A percentile compares a stretch with the other conserved stretches of the same genome.
Evolutionary conservation across 495 filamentous ascomycete genomes (phyloP).

Genomic region (Rhizodiscina lignyota): DNA sequence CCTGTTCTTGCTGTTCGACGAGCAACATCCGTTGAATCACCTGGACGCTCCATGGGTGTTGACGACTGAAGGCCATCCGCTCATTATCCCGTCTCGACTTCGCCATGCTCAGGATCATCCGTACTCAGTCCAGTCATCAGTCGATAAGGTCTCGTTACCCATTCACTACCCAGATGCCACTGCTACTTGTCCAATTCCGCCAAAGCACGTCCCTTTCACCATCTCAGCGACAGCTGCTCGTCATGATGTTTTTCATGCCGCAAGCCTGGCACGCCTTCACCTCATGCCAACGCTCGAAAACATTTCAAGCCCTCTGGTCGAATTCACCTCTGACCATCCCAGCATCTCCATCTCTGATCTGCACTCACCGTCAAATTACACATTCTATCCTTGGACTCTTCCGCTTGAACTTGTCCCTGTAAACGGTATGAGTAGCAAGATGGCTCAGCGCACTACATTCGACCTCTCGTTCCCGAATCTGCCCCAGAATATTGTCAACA

Average conservation of each 20-base stretch:
- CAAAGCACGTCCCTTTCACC: conserved; percentile 39
- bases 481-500: conserved; percentile 36
- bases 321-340: conserved; percentile 32
- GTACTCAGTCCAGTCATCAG: background rate
- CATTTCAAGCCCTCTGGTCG: conserved; percentile 35
- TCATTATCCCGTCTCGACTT: conserved; percentile 51
- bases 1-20: conserved; percentile 75
- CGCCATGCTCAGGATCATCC: background rate
- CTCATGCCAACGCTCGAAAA: conserved; percentile 42
- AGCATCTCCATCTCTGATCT: conserved; percentile 39
- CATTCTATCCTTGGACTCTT: conserved; percentile 85
- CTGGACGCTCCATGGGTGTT: conserved; percentile 83
- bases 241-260: conserved; percentile 80
- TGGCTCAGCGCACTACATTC: conserved; percentile 44
- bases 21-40: conserved; percentile 71
- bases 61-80: conserved; percentile 86
- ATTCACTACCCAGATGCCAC: background rate
- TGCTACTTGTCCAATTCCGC: conserved; percentile 43
- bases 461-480: conserved; percentile 68
- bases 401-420: conserved; percentile 54
- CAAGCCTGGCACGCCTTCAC: conserved; percentile 69
- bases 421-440: conserved; percentile 53
- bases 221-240: conserved; percentile 70
- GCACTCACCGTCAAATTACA: conserved; percentile 57
- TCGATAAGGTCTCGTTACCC: background rate